Conservation (phyloP, 108 stramenopile genomes). For the Stephanodiscus minutulus region DNA sequence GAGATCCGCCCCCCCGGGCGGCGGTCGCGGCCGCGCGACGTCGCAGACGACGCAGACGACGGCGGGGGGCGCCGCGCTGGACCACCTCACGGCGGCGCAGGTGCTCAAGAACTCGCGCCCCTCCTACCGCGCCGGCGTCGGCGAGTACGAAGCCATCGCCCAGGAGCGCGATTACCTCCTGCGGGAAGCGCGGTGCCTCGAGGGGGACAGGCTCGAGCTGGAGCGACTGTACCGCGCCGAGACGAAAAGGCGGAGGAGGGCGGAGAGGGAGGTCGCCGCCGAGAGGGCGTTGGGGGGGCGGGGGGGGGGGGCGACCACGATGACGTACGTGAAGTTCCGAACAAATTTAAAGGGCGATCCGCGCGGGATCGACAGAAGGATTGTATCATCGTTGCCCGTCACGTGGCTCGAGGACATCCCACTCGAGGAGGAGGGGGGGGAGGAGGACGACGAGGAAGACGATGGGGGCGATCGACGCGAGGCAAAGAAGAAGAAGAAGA, state of each 20-base stretch:
- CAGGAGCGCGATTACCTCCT: constrained; percentile 19
- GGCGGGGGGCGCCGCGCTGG: not conserved
- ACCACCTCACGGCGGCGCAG: constrained; percentile 24
- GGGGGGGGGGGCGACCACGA: not conserved
- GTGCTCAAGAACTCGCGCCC: constrained; percentile 7
- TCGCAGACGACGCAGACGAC: not conserved
- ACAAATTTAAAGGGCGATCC: constrained; percentile 15
- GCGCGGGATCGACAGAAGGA: not conserved
- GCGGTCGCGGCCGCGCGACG: too few species aligned
- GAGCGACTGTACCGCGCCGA: constrained; percentile 15
- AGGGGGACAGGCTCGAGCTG: constrained; percentile 32
- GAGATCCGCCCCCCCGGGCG: too few species aligned
- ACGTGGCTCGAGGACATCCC: constrained; percentile 20
- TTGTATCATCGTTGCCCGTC: not conserved
- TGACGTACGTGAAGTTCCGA: constrained; percentile 4
- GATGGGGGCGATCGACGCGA: constrained; percentile 2
- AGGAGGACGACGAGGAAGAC: not conserved
- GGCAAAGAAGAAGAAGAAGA: not conserved
- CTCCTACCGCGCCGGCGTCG: constrained; percentile 16
- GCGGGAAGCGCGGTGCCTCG: constrained; percentile 23
- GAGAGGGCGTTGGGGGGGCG: not conserved
- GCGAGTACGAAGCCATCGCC: constrained; percentile 34
- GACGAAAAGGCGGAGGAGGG: not conserved
- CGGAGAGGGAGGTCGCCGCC: not conserved
- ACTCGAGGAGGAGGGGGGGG: not conserved